These are phyloP conservation scores for Coemansia sp. DNA, from an alignment of 192 early-diverging fungal genomes.

Conservation along the genomic window DNA sequence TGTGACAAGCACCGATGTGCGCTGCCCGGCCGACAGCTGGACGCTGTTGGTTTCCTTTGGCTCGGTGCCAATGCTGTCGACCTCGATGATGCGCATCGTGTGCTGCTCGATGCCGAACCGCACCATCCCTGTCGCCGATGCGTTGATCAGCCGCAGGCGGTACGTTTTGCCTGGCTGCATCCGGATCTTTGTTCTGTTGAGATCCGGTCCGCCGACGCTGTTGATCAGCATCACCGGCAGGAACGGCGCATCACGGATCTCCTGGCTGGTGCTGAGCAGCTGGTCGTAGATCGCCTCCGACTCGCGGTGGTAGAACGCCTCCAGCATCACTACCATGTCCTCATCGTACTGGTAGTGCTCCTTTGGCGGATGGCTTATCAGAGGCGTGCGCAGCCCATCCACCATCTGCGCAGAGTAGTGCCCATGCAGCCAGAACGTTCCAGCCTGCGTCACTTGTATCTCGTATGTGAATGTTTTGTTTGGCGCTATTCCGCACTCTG, in stretches of 20 bases:
- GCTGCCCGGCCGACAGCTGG: conserved; percentile 71
- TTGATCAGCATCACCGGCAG: conserved; percentile 57
- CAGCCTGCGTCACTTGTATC: conserved; percentile 65
- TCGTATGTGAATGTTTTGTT: conserved; percentile 66
- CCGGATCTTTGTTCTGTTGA: conserved; percentile 51
- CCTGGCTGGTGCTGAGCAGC: conserved; percentile 58
- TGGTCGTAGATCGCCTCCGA: conserved; percentile 56
- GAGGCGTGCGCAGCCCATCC: conserved; percentile 75
- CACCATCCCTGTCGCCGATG: conserved; percentile 70
- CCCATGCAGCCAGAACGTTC: conserved; percentile 85
- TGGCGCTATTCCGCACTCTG: conserved; percentile 74
- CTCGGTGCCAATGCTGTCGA: conserved; percentile 70
- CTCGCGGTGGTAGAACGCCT: conserved; percentile 73
- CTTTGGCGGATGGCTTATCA: conserved; percentile 64
- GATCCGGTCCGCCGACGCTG: conserved; percentile 59
- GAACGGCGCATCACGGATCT: conserved; percentile 26
- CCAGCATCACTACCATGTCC: conserved; percentile 64
- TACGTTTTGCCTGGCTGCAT: conserved; percentile 80
- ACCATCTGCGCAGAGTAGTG: conserved; percentile 74
- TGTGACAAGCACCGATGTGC: conserved; percentile 76
- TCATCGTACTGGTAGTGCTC: conserved; percentile 66
- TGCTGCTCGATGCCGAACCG: conserved; percentile 79
- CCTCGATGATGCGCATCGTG: conserved; percentile 76
- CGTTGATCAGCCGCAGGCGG: conserved; percentile 79
- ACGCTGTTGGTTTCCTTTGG: conserved; percentile 58